Evolutionary conservation across 495 filamentous ascomycete species (phyloP).

Genomic region (Aspergillus steynii): DNA sequence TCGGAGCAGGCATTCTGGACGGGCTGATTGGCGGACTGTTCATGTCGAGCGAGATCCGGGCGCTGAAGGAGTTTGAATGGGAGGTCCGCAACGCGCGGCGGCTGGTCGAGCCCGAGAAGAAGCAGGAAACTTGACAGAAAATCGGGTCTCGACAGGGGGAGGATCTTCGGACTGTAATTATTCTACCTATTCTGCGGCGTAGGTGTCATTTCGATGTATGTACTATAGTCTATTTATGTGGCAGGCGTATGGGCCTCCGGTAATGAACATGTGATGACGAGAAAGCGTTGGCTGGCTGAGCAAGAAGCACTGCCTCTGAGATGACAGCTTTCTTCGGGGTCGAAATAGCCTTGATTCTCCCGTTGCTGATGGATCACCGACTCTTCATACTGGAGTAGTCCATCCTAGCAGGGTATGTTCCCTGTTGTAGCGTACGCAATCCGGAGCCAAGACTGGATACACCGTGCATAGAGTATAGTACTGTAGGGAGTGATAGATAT

Average conservation of each 20-base stretch:
- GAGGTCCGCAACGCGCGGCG: conserved; percentile 74
- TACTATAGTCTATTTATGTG: neutral
- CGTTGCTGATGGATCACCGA: too few relatives aligned
- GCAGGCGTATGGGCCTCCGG: neutral
- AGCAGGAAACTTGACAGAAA: conserved; percentile 7
- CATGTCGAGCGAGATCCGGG: conserved; percentile 75
- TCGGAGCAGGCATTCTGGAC: conserved; percentile 75
- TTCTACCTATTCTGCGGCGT: neutral
- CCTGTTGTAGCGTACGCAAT: too few relatives aligned
- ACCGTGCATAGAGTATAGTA: too few relatives aligned
- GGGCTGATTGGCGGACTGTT: conserved; percentile 86
- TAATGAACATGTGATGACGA: neutral
- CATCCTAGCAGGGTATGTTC: too few relatives aligned
- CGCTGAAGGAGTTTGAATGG: conserved; percentile 93
- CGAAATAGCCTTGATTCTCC: too few relatives aligned
- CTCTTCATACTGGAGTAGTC: too few relatives aligned
- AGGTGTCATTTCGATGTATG: neutral
- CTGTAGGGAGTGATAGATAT: too few relatives aligned
- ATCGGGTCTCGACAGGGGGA: neutral
- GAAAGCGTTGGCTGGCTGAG: too few relatives aligned
- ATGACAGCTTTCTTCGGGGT: too few relatives aligned
- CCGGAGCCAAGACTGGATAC: too few relatives aligned
- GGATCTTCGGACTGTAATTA: neutral
- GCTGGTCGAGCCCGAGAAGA: conserved; percentile 19
- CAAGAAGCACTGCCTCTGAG: too few relatives aligned